Conservation (phyloP, 352 stramenopile genomes). For the Plasmopara muralis region DNA sequence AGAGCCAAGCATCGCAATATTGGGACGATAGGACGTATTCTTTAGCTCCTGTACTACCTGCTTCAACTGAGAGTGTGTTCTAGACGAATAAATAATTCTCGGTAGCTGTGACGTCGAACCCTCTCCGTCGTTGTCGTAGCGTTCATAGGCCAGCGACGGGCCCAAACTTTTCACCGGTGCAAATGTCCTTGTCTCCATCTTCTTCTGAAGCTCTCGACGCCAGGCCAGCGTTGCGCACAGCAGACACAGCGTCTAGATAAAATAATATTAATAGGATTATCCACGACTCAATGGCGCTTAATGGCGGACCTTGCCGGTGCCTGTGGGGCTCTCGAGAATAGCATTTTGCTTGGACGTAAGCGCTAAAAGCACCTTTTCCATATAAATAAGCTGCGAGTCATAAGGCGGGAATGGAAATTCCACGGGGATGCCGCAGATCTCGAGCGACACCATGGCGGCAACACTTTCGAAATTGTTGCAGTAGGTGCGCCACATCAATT, state of each 20-base stretch:
- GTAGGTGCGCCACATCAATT: slow-evolving; percentile 13
- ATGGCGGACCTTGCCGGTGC: slow-evolving; percentile 90
- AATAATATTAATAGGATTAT: slow-evolving; percentile 1
- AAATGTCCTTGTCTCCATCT: slow-evolving; percentile 14
- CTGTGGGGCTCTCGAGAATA: slow-evolving; percentile 96
- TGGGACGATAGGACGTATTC: slow-evolving; percentile 90
- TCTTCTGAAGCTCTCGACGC: slow-evolving; percentile 74
- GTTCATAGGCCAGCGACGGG: slow-evolving; percentile 46
- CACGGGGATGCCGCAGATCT: slow-evolving; percentile 86
- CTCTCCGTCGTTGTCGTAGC: slow-evolving; percentile 30
- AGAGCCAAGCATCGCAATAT: slow-evolving; percentile 88
- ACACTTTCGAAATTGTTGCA: slow-evolving; percentile 17
- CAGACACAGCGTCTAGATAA: slow-evolving; percentile 90
- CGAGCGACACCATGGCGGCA: slow-evolving; percentile 52
- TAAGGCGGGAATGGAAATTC: slow-evolving; percentile 97
- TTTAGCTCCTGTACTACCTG: slow-evolving; percentile 96
- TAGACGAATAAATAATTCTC: slow-evolving; percentile 97
- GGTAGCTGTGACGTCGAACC: slow-evolving; percentile 43
- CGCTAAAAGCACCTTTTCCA: slow-evolving; percentile 92
- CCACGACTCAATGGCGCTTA: slow-evolving; percentile 1
- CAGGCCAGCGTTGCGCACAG: slow-evolving; percentile 93
- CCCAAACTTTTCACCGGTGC: slow-evolving; percentile 4
- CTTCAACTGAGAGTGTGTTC: slow-evolving; percentile 97
- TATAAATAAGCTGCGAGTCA: slow-evolving; percentile 95
- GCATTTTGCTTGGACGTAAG: slow-evolving; percentile 91